Conservation (phyloP, 176 grass and related monocot species). For the Carex scoparia region DNA sequence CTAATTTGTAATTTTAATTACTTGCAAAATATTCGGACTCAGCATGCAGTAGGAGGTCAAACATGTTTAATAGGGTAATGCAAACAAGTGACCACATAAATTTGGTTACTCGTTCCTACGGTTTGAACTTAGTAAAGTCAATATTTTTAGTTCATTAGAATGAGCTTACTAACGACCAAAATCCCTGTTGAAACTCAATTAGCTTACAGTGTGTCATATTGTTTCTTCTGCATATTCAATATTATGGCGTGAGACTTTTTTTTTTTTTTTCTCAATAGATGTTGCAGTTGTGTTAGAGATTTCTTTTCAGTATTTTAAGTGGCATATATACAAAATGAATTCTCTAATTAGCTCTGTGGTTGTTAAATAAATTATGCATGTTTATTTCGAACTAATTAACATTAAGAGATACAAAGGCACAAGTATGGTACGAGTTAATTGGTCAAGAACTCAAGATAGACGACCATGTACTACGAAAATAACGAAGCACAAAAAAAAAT, state of each 20-base stretch:
- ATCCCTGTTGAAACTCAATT: not conserved
- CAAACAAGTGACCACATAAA: no score
- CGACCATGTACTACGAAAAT: no score
- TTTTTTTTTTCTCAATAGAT: not conserved
- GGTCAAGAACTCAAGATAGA: no score
- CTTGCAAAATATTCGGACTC: not conserved
- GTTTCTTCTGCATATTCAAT: not conserved
- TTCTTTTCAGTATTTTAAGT: not conserved
- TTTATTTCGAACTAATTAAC: no score
- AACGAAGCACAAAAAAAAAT: no score
- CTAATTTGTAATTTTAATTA: not conserved
- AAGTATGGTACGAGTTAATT: no score
- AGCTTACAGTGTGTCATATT: no score
- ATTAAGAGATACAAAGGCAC: no score
- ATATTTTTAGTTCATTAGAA: not conserved
- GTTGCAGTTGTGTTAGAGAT: not conserved
- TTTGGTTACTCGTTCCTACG: no score
- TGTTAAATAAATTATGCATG: not conserved
- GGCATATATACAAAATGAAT: not conserved
- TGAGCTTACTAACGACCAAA: not conserved
- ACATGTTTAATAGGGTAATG: no score
- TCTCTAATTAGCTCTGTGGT: not conserved
- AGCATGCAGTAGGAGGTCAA: not conserved
- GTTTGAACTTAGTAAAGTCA: no score
- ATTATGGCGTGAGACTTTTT: not conserved